These are phyloP conservation scores for Coemansia sp. DNA, from an alignment of 192 early-diverging fungal species.

Conservation along the genomic window DNA sequence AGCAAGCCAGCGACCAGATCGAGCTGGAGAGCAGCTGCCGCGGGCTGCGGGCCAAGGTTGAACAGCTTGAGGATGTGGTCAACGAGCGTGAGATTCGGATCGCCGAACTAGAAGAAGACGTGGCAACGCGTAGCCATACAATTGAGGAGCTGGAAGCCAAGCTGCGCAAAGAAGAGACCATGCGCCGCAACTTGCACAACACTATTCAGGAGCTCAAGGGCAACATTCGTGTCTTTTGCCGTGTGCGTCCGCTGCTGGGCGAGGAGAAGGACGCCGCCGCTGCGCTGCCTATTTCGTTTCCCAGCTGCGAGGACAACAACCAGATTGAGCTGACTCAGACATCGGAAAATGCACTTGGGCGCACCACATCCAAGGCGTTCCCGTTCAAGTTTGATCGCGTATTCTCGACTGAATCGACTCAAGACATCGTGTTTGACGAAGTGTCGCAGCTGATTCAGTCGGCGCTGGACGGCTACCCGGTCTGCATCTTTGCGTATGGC, in stretches of 20 bases:
- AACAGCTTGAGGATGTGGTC: constrained; percentile 33
- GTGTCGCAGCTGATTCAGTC: constrained; percentile 96
- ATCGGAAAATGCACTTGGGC: constrained; percentile 54
- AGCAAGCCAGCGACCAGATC: constrained; percentile 42
- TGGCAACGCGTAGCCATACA: constrained; percentile 36
- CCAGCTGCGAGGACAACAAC: constrained; percentile 60
- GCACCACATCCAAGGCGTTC: constrained; percentile 61
- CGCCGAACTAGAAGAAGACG: constrained; percentile 46
- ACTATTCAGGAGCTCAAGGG: constrained; percentile 92
- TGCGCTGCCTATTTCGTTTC: constrained; percentile 53
- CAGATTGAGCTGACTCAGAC: constrained; percentile 75
- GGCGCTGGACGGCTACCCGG: constrained; percentile 94
- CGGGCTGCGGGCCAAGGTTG: constrained; percentile 33
- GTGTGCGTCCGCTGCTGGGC: constrained; percentile 75
- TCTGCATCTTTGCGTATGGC: constrained; percentile 97
- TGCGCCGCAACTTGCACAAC: constrained; percentile 86
- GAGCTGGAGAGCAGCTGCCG: constrained; percentile 49
- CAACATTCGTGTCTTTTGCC: constrained; percentile 96
- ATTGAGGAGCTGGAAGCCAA: constrained; percentile 60
- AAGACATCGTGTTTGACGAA: constrained; percentile 86
- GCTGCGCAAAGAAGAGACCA: constrained; percentile 73
- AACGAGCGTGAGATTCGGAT: constrained; percentile 56
- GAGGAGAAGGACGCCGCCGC: constrained; percentile 19
- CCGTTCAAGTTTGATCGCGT: constrained; percentile 86
- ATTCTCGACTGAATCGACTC: constrained; percentile 67